Conservation (phyloP, 352 stramenopile genomes). For the Phytophthora melonis region DNA sequence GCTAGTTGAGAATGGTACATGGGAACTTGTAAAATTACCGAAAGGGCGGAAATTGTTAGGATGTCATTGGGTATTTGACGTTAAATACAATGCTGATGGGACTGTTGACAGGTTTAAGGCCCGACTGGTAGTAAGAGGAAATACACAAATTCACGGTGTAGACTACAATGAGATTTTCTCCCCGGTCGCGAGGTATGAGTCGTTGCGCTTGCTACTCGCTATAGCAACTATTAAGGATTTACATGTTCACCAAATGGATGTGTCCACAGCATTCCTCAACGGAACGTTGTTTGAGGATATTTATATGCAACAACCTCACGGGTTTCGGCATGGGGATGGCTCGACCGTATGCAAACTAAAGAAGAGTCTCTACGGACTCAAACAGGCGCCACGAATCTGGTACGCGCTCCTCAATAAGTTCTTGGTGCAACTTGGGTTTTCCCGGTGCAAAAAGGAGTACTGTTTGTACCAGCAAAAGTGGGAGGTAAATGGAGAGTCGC, state of each 20-base stretch:
- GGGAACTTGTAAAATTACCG: too few species aligned
- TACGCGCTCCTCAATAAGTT: constrained; percentile 9
- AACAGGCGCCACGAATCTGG: not conserved
- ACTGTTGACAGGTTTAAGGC: not conserved
- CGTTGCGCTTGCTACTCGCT: constrained; percentile 1
- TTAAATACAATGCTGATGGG: not conserved
- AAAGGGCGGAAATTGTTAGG: not conserved
- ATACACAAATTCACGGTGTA: not conserved
- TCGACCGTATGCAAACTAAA: not conserved
- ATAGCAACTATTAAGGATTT: constrained; percentile 4
- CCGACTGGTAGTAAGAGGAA: not conserved
- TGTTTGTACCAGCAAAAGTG: constrained; percentile 6
- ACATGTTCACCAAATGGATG: not conserved
- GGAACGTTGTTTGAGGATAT: not conserved
- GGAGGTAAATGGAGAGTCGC: not conserved
- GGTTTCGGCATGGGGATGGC: not conserved
- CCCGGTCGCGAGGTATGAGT: not conserved
- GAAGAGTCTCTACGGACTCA: not conserved
- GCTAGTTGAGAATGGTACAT: too few species aligned
- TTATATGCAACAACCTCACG: not conserved
- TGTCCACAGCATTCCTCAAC: not conserved
- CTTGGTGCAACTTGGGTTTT: constrained; percentile 8
- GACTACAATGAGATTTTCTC: not conserved
- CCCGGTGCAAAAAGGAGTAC: constrained; percentile 13
- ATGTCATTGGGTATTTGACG: not conserved